Evolutionary conservation across 805 yeast genomes (phyloP).

Genomic region (Kurtzmaniella fragi): DNA sequence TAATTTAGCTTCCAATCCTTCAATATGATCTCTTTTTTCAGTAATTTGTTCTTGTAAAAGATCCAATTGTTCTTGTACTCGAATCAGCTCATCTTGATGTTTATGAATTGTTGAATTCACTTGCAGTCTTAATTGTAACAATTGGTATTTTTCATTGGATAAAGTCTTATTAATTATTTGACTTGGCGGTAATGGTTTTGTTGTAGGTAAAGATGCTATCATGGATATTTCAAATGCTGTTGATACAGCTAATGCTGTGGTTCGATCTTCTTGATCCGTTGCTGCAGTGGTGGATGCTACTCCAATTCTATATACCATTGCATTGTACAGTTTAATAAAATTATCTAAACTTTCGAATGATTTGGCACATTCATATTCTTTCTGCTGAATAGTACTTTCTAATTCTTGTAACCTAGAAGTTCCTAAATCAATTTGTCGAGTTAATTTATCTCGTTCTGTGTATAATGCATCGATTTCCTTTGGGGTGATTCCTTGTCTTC

Average conservation of each 20-base stretch:
- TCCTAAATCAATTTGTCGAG: slow-evolving; percentile 46
- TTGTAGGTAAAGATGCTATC: slow-evolving; percentile 5
- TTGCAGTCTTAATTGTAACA: slow-evolving; percentile 23
- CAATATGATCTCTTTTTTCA: slow-evolving; percentile 54
- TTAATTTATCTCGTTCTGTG: slow-evolving; percentile 54
- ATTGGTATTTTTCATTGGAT: slow-evolving; percentile 38
- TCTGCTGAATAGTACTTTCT: slow-evolving; percentile 41
- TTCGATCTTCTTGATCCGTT: slow-evolving; percentile 12
- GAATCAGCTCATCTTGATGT: slow-evolving; percentile 53
- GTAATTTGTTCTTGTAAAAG: slow-evolving; percentile 48
- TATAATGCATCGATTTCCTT: slow-evolving; percentile 60
- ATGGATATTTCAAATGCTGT: slow-evolving; percentile 35
- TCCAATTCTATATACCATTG: slow-evolving; percentile 43
- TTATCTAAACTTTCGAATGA: slow-evolving; percentile 48
- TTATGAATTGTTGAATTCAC: slow-evolving; percentile 42
- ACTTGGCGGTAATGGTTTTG: slow-evolving; percentile 15
- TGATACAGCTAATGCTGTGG: slow-evolving; percentile 4
- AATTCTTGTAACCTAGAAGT: slow-evolving; percentile 42
- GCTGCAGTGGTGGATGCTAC: slow-evolving; percentile 20
- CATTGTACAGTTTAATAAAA: slow-evolving; percentile 53
- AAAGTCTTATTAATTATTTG: slow-evolving; percentile 41
- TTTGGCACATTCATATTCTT: slow-evolving; percentile 45
- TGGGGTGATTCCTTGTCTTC: slow-evolving; percentile 53
- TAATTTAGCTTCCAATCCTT: slow-evolving; percentile 52
- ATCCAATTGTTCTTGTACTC: slow-evolving; percentile 56